Evolutionary conservation across 441 rosid species (phyloP).

Genomic region (Populus hybrid): DNA sequence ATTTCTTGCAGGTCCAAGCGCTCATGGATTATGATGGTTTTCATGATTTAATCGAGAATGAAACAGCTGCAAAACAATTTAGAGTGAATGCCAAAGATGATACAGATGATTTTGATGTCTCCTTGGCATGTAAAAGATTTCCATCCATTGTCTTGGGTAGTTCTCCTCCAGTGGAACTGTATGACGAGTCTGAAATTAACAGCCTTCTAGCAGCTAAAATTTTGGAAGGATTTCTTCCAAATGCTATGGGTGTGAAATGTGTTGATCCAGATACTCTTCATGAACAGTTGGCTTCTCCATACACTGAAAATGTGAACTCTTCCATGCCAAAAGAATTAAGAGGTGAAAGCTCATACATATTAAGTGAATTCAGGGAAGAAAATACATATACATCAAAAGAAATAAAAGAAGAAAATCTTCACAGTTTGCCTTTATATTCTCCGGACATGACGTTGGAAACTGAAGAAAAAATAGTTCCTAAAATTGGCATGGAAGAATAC

Average conservation of each 20-base stretch:
- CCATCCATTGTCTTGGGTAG: conserved; percentile 78
- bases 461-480: conserved; percentile 36
- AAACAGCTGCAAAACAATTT: conserved; percentile 42
- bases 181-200: conserved; percentile 43
- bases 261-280: conserved; percentile 42
- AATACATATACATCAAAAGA: conserved; percentile 4
- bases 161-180: conserved; percentile 59
- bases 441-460: conserved; percentile 30
- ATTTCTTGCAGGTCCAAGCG: conserved; percentile 56
- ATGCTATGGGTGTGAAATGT: conserved; percentile 40
- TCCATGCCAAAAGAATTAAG: conserved; percentile 20
- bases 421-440: conserved; percentile 26
- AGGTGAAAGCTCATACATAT: conserved; percentile 24
- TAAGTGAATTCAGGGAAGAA: conserved; percentile 11
- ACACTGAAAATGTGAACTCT: conserved; percentile 32
- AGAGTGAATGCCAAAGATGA: conserved; percentile 36
- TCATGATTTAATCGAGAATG: conserved; percentile 51
- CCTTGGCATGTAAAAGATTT: conserved; percentile 62
- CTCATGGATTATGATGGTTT: conserved; percentile 44
- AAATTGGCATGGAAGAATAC: conserved; percentile 25
- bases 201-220: conserved; percentile 34
- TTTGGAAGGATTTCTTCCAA: conserved; percentile 32
- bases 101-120: conserved; percentile 42
- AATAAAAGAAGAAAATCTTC: conserved; percentile 29
- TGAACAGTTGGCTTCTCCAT: conserved; percentile 41